Base-by-base conservation (phyloP, 75 land plant species). In the Isoetes taiwanensis region DNA sequence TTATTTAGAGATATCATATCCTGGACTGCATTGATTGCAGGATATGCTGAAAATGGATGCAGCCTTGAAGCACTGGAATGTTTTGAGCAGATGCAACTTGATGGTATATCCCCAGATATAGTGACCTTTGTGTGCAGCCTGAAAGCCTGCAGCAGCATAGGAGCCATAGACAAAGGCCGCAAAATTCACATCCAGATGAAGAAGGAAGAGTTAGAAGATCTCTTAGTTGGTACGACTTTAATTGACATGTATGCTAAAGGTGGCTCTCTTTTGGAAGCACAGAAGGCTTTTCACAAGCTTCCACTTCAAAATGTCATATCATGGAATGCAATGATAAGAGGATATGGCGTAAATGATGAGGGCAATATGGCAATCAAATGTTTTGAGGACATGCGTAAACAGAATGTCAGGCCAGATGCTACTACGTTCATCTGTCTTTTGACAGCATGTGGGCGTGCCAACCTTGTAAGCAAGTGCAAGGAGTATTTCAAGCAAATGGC, bases 401-500 rank as follows among this genome's bases (percentile, higher is more conserved):
- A 54, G 5, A 31, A 31, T 3, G 8, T 54, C 5, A 5, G 3
- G 4, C 56, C 56, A 20, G 30, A 23, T n/a, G 30, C 30, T 9
- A 23, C 5, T 26, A 23, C n/a, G 10, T 28, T 17, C 30, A 23
- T 28, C 8, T n/a, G 30, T 54, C 12, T 26, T 23, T n/a, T 54
- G 23, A 12, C 23, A 3, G 56, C 56, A 17, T 54, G 56, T 54
- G 30, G 30, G 4, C 14, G n/a, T 24, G 6, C 23, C 23, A 23
- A 26, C 23, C 56, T 21, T 28, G 30, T 26, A n/a, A n/a, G n/a
- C n/a, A n/a, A n/a, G n/a, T n/a, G n/a, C n/a, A n/a, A n/a, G n/a
- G n/a, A n/a, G n/a, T 50, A 48, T 46, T 78, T 78, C 53, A 16
- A 50, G 28, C 54, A 21, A 12, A 78, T 78, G 80, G 39, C 30